Evolutionary conservation across 331 rosid species (phyloP).

Genomic region (Acacia pycnantha): DNA sequence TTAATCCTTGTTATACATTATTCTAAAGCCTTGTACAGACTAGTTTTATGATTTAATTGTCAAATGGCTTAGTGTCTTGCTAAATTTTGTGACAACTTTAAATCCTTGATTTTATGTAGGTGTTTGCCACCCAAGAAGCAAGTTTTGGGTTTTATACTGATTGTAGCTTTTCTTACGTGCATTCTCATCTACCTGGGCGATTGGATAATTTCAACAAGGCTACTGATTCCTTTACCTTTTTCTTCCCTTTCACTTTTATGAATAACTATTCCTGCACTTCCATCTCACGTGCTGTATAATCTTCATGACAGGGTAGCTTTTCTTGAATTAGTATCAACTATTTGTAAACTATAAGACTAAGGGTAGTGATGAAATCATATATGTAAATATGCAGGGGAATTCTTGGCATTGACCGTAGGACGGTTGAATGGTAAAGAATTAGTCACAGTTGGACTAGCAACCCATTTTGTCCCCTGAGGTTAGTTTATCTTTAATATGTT

Average conservation of each 20-base stretch:
- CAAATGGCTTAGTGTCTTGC: background rate
- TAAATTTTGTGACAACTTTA: constrained; percentile 3
- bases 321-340: background rate
- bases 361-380: background rate
- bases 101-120: constrained; percentile 42
- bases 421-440: constrained; percentile 79
- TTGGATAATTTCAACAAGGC: constrained; percentile 54
- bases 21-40: background rate
- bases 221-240: background rate
- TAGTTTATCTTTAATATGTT: constrained; percentile 14
- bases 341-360: background rate
- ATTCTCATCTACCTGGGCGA: constrained; percentile 73
- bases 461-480: constrained; percentile 93
- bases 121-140: constrained; percentile 93
- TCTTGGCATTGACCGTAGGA: constrained; percentile 79
- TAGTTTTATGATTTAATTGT: constrained; percentile 2
- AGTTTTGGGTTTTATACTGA: constrained; percentile 94
- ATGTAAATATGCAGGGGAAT: constrained; percentile 64
- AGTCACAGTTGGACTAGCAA: constrained; percentile 80
- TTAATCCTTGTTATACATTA: constrained; percentile 15
- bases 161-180: constrained; percentile 86
- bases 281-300: background rate
- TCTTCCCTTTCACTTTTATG: background rate
- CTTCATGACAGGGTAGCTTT: background rate
- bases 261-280: background rate